Evolutionary conservation across 176 grass and related monocot species (phyloP).

Genomic region (Hordeum vulgare): DNA sequence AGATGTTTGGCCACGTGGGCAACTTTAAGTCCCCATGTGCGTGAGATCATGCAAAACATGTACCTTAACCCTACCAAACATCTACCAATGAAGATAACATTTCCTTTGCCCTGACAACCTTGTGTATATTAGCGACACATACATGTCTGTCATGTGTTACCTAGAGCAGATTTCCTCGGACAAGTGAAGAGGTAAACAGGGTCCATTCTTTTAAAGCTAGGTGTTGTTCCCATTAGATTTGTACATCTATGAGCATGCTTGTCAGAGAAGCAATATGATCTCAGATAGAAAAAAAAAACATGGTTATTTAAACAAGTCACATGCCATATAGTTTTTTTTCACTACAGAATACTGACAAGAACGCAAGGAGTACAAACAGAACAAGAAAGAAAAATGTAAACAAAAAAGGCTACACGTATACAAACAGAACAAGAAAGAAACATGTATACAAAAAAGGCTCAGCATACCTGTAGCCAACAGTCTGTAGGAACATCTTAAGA

Average conservation of each 20-base stretch:
- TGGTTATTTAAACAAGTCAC: slow-evolving; percentile 10
- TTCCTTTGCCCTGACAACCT: background rate
- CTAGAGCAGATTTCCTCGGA: background rate
- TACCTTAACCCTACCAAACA: background rate
- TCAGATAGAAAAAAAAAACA: background rate
- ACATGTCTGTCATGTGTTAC: background rate
- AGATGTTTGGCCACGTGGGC: background rate
- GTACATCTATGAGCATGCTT: slow-evolving; percentile 13
- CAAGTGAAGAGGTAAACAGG: background rate
- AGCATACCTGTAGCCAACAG: slow-evolving; percentile 65
- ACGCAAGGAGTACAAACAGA: background rate
- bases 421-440: background rate
- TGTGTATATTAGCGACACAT: background rate
- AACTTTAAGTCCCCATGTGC: background rate
- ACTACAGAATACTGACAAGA: background rate
- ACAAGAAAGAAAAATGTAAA: background rate
- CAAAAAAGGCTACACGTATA: background rate
- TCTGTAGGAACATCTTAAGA: slow-evolving; percentile 95
- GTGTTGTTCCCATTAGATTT: background rate
- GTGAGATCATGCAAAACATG: background rate
- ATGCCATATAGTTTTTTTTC: background rate
- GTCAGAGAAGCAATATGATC: slow-evolving; percentile 9
- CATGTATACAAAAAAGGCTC: slow-evolving; percentile 1
- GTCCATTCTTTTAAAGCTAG: background rate
- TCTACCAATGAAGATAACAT: background rate